Conservation (phyloP, 306 rosid species). For the Rubus idaeus region DNA sequence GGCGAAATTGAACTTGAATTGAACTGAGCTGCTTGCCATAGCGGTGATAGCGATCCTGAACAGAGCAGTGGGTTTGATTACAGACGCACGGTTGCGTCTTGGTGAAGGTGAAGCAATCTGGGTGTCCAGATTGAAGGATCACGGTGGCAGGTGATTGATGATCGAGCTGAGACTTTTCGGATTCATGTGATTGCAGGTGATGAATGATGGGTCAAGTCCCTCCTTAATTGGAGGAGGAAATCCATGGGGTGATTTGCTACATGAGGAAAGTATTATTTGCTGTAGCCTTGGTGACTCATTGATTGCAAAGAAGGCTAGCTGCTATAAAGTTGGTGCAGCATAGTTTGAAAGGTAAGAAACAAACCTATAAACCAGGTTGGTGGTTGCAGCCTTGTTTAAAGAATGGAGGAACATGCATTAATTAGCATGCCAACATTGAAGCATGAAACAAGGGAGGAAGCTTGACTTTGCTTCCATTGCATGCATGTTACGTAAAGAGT, state of each 20-base stretch:
- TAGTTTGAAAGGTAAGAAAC: neutral
- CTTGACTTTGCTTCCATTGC: slow-evolving; percentile 1
- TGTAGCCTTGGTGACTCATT: neutral
- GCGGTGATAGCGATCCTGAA: too few relatives aligned
- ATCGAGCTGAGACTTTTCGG: too few relatives aligned
- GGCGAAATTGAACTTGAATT: too few relatives aligned
- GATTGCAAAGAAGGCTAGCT: neutral
- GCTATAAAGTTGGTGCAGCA: neutral
- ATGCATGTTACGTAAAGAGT: neutral
- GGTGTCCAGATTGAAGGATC: too few relatives aligned
- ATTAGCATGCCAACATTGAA: neutral
- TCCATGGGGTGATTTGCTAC: neutral
- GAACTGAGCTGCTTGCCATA: too few relatives aligned
- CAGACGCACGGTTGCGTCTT: too few relatives aligned
- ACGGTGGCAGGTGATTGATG: too few relatives aligned
- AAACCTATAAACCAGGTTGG: neutral
- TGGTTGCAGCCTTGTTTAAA: neutral
- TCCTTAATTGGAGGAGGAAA: neutral
- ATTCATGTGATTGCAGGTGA: too few relatives aligned
- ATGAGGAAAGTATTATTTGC: neutral
- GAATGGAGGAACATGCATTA: neutral
- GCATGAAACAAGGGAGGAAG: neutral
- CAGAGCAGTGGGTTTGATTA: too few relatives aligned
- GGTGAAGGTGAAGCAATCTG: too few relatives aligned
- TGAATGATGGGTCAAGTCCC: neutral